Evolutionary conservation across 2,329 filamentous ascomycete species (phyloP), one percentile per base, ranked within the genome.

Genomic region (Alternaria sp.): DNA sequence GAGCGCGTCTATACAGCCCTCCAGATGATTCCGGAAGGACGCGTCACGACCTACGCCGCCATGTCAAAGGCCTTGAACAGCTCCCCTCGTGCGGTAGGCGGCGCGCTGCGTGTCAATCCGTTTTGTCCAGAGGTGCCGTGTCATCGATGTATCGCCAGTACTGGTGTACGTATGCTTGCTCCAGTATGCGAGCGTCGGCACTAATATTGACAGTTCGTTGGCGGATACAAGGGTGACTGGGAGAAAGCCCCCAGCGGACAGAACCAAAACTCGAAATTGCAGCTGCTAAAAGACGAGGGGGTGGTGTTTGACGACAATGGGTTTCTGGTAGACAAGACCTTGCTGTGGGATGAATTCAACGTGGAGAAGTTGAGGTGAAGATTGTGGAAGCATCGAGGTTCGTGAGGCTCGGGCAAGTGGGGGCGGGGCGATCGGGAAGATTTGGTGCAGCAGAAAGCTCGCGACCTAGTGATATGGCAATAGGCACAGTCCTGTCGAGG

Each of bases 101-200:
- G 91, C 60, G 92, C 92, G 2, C 83, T 96, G 73, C 86, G 90
- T 18, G 82, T 80, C 36, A 97, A 97, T 74, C 92, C 92, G 0
- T 96, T 94, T 71, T 92, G 93, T 14, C 92, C 93, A 0, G 85
- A 87, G 34, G 90, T 94, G 5, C 93, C 92, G 1, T 96, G 92
- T 68, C 92, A 96, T 78, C 86, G 93, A 10, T 90, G 94, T 22
- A 86, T 96, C 48, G 91, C 91, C 6, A 89, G 88, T 41, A 89
- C 89, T 53, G 89, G 91, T 12, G 83, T 84, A n/a, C 78, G 81
- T 69, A 5, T 27, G 11, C 44, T 27, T 12, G 16, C 16, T n/a
- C 22, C 6, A 9, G 14, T n/a, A n/a, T 18, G n/a, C 8, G 7
- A 14, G 18, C n/a, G 8, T 16, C 22, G 25, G 30, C 49, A 55